phyloP scores from a whole-genome alignment of 108 stramenopile genomes.

The Pseudonitzschia pungens region DNA sequence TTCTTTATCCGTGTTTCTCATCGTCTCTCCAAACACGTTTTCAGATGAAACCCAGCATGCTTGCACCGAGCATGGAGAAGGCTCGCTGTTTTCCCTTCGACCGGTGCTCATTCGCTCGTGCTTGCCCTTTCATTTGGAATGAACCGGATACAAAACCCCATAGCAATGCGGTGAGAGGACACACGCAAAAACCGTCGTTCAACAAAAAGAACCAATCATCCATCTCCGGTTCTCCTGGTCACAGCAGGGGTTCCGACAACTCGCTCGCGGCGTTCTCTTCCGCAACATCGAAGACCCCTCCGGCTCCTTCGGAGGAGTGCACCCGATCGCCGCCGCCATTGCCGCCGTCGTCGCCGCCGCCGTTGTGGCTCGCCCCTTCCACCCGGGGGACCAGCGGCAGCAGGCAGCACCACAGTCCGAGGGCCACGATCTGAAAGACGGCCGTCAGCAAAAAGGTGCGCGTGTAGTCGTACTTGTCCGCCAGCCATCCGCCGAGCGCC shows the following conservation, averaged over 20 bases:
- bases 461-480: slow-evolving; percentile 64
- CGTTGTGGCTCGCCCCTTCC: too few relatives aligned
- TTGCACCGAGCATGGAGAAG: too few relatives aligned
- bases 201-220: not conserved
- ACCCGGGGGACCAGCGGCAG: slow-evolving; percentile 52
- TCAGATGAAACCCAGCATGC: too few relatives aligned
- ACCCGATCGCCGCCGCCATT: not conserved
- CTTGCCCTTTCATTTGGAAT: too few relatives aligned
- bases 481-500: slow-evolving; percentile 60
- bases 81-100: too few relatives aligned
- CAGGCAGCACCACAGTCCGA: not conserved
- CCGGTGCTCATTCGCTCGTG: too few relatives aligned
- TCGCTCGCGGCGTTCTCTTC: not conserved
- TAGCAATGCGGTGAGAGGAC: too few relatives aligned
- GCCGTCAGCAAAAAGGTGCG: slow-evolving; percentile 25
- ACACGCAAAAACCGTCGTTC: too few relatives aligned
- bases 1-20: too few relatives aligned
- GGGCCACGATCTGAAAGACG: slow-evolving; percentile 1
- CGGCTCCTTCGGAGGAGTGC: not conserved
- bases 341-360: not conserved
- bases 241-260: slow-evolving; percentile 1
- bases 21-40: too few relatives aligned
- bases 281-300: not conserved
- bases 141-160: too few relatives aligned
- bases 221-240: not conserved